Evolutionary conservation across 208 protist genomes (phyloP), one percentile per base, ranked within the genome.

Genomic region (Novymonas esmeraldas): DNA sequence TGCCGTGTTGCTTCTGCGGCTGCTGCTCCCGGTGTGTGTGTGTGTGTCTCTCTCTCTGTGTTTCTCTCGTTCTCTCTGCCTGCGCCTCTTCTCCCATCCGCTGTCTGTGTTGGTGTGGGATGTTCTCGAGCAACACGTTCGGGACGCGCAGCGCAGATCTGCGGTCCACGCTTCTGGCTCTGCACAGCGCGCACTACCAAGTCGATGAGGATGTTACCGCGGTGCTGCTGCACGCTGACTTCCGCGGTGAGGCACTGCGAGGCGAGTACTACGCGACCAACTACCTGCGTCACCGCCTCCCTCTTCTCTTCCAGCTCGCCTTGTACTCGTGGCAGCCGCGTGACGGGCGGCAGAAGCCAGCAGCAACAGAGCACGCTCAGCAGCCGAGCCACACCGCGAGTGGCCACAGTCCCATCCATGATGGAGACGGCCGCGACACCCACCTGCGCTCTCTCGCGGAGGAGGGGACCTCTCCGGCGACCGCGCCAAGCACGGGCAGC

Each of bases 201-300:
- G 49, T 60, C 0, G 34, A 55, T 48, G 63, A 64, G 36, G 70
- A 76, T 22, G 55, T 78, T 13, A 51, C 65, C 2, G 71, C 41
- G 5, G 57, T 82, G 24, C 42, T 84, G 0, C 62, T 79, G 0
- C 73, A 79, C 48, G 50, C 49, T 3, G 50, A 77, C 64, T 84
- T 79, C 54, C 42, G 28, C 44, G 61, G 38, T 0, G 70, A 84
- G 65, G 68, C 73, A 22, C 18, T 69, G 42, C 52, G 69, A 0
- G 51, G 69, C 24, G 50, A 69, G 18, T 68, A 66, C 39, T 66
- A 71, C 58, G 50, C 70, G 13, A 64, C 64, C 20, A 54, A 16
- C 16, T 79, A 79, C 51, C 60, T 71, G 18, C 72, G 70, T n/a
- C 59, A 63, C n/a, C 78, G 73, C 6, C 14, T 79, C 10, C 70